Conservation (phyloP, 2,329 filamentous ascomycete genomes). For the Monilinia fructigena region DNA sequence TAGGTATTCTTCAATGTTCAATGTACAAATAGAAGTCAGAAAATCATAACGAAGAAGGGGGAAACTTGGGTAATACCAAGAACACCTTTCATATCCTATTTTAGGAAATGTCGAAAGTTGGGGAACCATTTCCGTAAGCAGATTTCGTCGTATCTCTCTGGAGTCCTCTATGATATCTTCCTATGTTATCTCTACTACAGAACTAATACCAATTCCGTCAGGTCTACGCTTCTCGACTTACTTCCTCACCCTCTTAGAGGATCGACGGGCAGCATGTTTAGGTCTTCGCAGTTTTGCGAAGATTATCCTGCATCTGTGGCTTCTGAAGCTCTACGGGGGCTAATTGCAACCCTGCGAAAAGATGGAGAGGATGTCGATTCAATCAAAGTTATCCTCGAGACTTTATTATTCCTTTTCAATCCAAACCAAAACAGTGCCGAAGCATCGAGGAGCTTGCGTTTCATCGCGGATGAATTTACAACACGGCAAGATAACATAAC, state of each 20-base stretch:
- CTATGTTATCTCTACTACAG: neutral
- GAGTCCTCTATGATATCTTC: neutral
- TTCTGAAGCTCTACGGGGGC: constrained; percentile 82
- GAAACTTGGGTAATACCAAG: constrained; percentile 10
- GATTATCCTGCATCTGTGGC: constrained; percentile 90
- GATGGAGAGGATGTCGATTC: constrained; percentile 96
- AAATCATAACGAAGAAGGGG: constrained; percentile 16
- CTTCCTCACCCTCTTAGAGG: constrained; percentile 87
- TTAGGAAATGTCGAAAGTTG: constrained; percentile 24
- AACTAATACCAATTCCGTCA: neutral
- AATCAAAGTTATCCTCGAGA: constrained; percentile 91
- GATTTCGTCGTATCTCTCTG: neutral
- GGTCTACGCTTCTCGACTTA: constrained; percentile 64
- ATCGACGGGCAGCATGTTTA: constrained; percentile 89
- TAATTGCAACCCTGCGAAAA: constrained; percentile 81
- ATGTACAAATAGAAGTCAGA: constrained; percentile 12
- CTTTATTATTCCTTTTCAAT: constrained; percentile 86
- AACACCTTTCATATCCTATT: constrained; percentile 20
- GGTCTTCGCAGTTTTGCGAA: constrained; percentile 91
- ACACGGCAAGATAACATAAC: constrained; percentile 97
- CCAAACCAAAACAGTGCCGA: constrained; percentile 74
- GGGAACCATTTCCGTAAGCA: constrained; percentile 23
- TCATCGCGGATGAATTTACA: constrained; percentile 96
- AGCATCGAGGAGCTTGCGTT: constrained; percentile 90
- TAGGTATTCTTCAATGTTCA: constrained; percentile 7